Conservation (phyloP, 345 rosid genomes). For the Gossypioides kirkii region DNA sequence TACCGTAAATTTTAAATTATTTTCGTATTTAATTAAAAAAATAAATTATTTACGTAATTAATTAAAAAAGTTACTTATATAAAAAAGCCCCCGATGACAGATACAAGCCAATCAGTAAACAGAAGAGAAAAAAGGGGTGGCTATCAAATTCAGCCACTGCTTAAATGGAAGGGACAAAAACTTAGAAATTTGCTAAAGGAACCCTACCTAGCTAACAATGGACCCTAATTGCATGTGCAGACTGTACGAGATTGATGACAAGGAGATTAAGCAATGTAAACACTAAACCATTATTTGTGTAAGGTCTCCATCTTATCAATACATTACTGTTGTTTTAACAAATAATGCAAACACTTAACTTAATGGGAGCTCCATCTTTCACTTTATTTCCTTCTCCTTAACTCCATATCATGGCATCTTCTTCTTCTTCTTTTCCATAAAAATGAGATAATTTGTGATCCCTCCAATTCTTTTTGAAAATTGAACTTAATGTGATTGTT, state of each 20-base stretch:
- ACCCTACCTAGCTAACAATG: neutral
- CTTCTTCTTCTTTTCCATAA: too few relatives aligned
- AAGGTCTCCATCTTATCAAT: neutral
- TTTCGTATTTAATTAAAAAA: too few relatives aligned
- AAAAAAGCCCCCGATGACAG: slow-evolving; percentile 3
- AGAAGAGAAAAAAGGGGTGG: neutral
- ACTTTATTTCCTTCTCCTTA: neutral
- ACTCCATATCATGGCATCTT: neutral
- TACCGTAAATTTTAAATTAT: too few relatives aligned
- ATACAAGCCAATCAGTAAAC: neutral
- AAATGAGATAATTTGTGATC: rapidly evolving
- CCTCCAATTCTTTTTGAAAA: too few relatives aligned
- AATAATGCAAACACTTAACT: neutral
- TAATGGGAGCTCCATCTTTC: neutral
- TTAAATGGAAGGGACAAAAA: neutral
- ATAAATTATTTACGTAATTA: too few relatives aligned
- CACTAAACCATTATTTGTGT: neutral
- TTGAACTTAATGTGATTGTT: too few relatives aligned
- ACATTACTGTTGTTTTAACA: neutral
- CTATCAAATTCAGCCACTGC: neutral
- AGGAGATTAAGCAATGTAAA: neutral
- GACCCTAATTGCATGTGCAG: slow-evolving; percentile 12
- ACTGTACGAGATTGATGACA: neutral
- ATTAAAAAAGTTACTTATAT: too few relatives aligned
- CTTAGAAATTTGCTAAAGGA: neutral